Evolutionary conservation across 805 yeast genomes (phyloP), one percentile per base, ranked within the genome.

Genomic region (Lipomyces yamadae): DNA sequence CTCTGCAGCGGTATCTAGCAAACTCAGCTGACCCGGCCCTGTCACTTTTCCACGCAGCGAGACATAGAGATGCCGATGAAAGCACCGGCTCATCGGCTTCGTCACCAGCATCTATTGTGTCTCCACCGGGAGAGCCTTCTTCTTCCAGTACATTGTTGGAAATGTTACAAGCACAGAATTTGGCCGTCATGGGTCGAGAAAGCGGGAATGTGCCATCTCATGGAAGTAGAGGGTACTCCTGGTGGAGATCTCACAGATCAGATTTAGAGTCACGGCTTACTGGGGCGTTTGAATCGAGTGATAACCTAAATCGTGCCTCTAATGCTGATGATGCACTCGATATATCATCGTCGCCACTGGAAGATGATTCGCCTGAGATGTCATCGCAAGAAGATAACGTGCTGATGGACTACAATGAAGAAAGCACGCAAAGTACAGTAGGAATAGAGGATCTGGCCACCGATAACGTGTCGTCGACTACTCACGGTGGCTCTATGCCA

Each of bases 51-150:
- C 35, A 57, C 15, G 39, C 54, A 2, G 37, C 61, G n/a, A 48
- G 52, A 50, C 62, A 50, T 15, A 45, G 54, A 11, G 54, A 55
- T n/a, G 37, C 42, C 32, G 63, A 39, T 52, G 30, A 58, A 54
- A 42, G 32, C 15, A 45, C 53, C 33, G 39, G 29, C 18, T 35
- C 61, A 4, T 32, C 64, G 56, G 11, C 64, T 55, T 13, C 64
- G 33, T 35, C 64, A 55, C 50, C 60, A 45, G 5, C 59, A 35
- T 13, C 54, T 48, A 29, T 45, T 56, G 6, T 60, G 30, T 52
- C 54, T 34, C 45, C 61, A 13, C 10, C 8, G 33, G n/a, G 10
- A 0, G 37, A 33, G 32, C 50, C 58, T n/a, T n/a, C 62, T 18
- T 42, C 61, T 29, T 56, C 59, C 5, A 32, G 59, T n/a, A 56